Conservation (phyloP, 2,329 filamentous ascomycete species). For the Paracamarosporium sp. region DNA sequence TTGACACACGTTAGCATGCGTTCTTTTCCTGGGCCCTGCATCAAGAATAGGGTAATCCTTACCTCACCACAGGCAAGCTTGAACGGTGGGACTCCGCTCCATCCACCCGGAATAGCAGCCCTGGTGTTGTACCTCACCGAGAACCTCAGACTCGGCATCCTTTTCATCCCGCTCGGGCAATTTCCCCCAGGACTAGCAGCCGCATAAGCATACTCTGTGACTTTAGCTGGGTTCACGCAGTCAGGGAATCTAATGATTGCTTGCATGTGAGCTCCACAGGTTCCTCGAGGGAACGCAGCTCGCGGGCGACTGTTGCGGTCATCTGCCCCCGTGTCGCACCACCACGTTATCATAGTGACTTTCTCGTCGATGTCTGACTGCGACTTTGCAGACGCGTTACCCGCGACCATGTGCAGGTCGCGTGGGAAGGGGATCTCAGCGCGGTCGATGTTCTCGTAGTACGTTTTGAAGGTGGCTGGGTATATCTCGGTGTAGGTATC, state of each 20-base stretch:
- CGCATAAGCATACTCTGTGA: conserved; percentile 29
- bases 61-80: conserved; percentile 48
- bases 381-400: conserved; percentile 38
- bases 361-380: conserved; percentile 32
- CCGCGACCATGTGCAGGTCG: conserved; percentile 47
- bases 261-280: conserved; percentile 38
- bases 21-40: background rate
- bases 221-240: conserved; percentile 43
- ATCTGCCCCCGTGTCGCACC: conserved; percentile 18
- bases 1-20: background rate
- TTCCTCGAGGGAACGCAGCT: conserved; percentile 42
- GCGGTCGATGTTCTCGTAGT: conserved; percentile 49
- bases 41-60: background rate
- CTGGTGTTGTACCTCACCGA: conserved; percentile 52
- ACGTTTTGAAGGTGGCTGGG: conserved; percentile 49
- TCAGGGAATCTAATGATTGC: conserved; percentile 43
- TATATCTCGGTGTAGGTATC: conserved; percentile 39
- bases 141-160: conserved; percentile 52
- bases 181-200: conserved; percentile 34
- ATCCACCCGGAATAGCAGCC: conserved; percentile 48
- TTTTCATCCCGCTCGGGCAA: conserved; percentile 50
- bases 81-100: conserved; percentile 49
- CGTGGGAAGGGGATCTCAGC: conserved; percentile 52
- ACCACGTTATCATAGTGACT: conserved; percentile 17
- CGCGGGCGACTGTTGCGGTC: conserved; percentile 15